A percentile compares a stretch with the other conserved stretches of the same genome.
Conservation (phyloP, 768 basidiomycete species). For the Tricholoma hemisulphureum region DNA sequence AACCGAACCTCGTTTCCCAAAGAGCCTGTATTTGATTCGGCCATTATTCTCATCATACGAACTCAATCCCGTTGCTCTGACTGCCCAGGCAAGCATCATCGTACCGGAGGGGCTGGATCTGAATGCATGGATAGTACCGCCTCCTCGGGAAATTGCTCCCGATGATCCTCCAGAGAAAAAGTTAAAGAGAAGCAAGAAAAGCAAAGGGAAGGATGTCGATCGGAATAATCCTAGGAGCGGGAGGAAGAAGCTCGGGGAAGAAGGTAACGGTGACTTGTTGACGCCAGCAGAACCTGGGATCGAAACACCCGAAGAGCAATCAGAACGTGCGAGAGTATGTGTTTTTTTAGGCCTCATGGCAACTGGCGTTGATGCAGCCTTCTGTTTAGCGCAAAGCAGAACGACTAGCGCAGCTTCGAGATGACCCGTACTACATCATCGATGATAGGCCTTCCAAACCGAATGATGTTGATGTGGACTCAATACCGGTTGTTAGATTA, state of each 20-base stretch:
- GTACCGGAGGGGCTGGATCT: constrained; percentile 85
- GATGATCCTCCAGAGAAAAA: constrained; percentile 36
- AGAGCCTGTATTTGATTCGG: constrained; percentile 82
- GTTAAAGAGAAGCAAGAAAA: constrained; percentile 50
- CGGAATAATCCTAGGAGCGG: constrained; percentile 24
- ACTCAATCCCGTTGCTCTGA: constrained; percentile 77
- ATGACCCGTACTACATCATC: constrained; percentile 91
- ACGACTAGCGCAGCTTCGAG: constrained; percentile 68
- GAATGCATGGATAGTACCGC: constrained; percentile 80
- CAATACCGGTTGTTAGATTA: constrained; percentile 86
- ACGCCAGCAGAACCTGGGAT: constrained; percentile 37
- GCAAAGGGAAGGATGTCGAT: constrained; percentile 28
- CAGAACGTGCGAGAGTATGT: constrained; percentile 62
- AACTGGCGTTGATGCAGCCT: background rate
- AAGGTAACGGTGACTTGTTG: constrained; percentile 32
- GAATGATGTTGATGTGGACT: constrained; percentile 67
- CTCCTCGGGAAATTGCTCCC: constrained; percentile 41
- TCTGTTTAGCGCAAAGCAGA: constrained; percentile 65
- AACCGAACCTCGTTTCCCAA: constrained; percentile 68
- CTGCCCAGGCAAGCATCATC: constrained; percentile 79
- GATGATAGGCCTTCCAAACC: constrained; percentile 48
- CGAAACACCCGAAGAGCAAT: constrained; percentile 59
- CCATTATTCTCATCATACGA: constrained; percentile 78
- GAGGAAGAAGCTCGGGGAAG: constrained; percentile 35
- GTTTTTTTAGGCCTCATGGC: background rate